phyloP scores from a whole-genome alignment of 345 rosid species.

The Euphorbia pulcherrima region DNA sequence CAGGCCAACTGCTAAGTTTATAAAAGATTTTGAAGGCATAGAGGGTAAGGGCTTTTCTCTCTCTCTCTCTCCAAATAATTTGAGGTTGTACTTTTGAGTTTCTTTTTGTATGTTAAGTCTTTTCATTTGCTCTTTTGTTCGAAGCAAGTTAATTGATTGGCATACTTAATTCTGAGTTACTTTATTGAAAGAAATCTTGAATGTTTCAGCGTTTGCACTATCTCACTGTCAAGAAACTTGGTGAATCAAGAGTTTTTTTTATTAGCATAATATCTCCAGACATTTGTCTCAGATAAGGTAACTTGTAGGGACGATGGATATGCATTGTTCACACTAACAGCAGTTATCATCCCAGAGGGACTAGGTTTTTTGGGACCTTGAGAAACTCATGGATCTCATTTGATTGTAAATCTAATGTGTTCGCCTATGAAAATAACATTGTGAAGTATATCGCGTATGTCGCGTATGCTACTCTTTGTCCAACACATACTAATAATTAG shows the following conservation, averaged over 20 bases:
- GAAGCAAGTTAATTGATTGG: not conserved
- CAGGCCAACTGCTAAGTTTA: slow-evolving; percentile 82
- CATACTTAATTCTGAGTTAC: not conserved
- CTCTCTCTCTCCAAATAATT: not conserved
- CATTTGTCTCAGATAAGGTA: not conserved
- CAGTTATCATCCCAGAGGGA: no score
- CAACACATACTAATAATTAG: no score
- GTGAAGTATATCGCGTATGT: not conserved
- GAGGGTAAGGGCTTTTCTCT: slow-evolving; percentile 45
- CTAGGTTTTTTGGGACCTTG: not conserved
- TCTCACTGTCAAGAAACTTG: not conserved
- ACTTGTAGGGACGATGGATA: not conserved
- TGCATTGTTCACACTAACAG: not conserved
- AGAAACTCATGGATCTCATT: not conserved
- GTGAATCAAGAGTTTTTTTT: not conserved
- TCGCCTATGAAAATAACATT: not conserved
- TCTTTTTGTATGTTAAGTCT: not conserved
- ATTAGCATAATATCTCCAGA: not conserved
- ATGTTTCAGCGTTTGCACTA: not conserved
- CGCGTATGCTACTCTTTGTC: no score
- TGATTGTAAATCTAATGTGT: not conserved
- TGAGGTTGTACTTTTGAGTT: not conserved
- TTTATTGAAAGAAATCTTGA: not conserved
- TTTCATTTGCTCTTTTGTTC: not conserved
- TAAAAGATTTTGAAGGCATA: slow-evolving; percentile 63